Evolutionary conservation across 2,329 filamentous ascomycete species (phyloP), one percentile per base, ranked within the genome.

Genomic region (Exserohilum rostratum): DNA sequence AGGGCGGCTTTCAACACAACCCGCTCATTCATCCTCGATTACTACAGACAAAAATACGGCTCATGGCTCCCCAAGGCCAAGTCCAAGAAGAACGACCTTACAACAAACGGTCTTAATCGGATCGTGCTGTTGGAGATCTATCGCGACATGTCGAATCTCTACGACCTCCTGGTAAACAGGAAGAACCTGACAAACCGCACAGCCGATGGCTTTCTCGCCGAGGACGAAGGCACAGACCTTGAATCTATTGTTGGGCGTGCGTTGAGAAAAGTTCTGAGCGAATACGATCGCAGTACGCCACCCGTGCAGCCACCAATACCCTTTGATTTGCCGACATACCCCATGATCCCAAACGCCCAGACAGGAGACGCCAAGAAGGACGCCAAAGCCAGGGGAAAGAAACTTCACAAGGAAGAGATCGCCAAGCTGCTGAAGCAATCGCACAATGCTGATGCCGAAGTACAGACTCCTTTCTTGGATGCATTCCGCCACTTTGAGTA

Each of bases 231-330:
- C 7, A 78, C 79, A 10, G 73, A 79, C 3, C 76, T 79, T 18
- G 85, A 89, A 57, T 83, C 88, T 20, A 82, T 85, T 10, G 80
- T 86, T 22, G 83, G 58, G 15, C 67, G 87, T 34, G 91, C 90
- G 2, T 79, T 98, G 40, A 87, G 93, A 49, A 88, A 87, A 58
- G 84, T 97, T 11, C 82, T 97, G 60, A 87, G 85, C 62, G 93
- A 98, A 76, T 97, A 92, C 68, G 95, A 99, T 71, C 86, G 89
- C 55, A 93, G 90, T 7, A 90, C 88, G 12, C 91, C 93, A 1
- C 95, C 95, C 0, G 92, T 98, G 0, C 85, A 93, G 55, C 95
- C 95, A 0, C 91, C 93, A 0, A 87, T 98, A 50, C 93, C 95
- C 0, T 98, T 93, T 68, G 93, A 98, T 70, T 81, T 91, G 4